Evolutionary conservation across 768 basidiomycete species (phyloP).

Genomic region (Lepiota venenata): DNA sequence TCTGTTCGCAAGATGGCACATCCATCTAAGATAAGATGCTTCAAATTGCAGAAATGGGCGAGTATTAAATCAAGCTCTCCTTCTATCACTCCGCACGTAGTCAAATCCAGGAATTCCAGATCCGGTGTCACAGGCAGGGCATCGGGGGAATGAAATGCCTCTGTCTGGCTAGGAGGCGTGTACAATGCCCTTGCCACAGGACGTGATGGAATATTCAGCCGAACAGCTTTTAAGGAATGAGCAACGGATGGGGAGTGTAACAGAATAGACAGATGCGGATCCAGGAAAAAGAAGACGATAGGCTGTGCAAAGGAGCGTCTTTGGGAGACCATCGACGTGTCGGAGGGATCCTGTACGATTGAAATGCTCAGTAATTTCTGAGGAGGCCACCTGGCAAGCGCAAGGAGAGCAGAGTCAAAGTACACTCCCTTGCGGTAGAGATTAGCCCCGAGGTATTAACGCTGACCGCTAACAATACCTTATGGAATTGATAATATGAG

Average conservation of each 20-base stretch:
- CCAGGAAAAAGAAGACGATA: slow-evolving; percentile 78
- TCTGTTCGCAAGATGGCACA: slow-evolving; percentile 56
- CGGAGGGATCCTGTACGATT: slow-evolving; percentile 64
- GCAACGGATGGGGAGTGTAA: slow-evolving; percentile 45
- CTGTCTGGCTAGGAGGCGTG: slow-evolving; percentile 11
- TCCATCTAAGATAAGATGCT: slow-evolving; percentile 69
- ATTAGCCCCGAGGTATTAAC: background rate
- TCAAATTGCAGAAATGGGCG: slow-evolving; percentile 44
- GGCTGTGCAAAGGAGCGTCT: slow-evolving; percentile 72
- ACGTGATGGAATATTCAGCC: slow-evolving; percentile 73
- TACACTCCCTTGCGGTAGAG: slow-evolving; percentile 61
- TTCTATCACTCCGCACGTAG: slow-evolving; percentile 58
- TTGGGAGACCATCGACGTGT: slow-evolving; percentile 24
- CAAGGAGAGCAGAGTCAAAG: slow-evolving; percentile 69
- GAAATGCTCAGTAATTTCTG: slow-evolving; percentile 44
- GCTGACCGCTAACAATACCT: slow-evolving; percentile 32
- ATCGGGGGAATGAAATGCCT: slow-evolving; percentile 5
- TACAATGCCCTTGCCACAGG: slow-evolving; percentile 43
- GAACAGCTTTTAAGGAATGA: slow-evolving; percentile 49
- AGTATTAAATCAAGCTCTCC: slow-evolving; percentile 54
- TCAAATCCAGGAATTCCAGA: slow-evolving; percentile 69
- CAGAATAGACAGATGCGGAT: slow-evolving; percentile 44
- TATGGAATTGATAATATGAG: slow-evolving; percentile 80
- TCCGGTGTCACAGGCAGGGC: slow-evolving; percentile 32
- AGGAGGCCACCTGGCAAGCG: slow-evolving; percentile 62